A percentile compares a stretch with the other conserved stretches of the same genome.
phyloP scores from a whole-genome alignment of 2,329 filamentous ascomycete species.

The Lasiodiplodia gonubiensis region DNA sequence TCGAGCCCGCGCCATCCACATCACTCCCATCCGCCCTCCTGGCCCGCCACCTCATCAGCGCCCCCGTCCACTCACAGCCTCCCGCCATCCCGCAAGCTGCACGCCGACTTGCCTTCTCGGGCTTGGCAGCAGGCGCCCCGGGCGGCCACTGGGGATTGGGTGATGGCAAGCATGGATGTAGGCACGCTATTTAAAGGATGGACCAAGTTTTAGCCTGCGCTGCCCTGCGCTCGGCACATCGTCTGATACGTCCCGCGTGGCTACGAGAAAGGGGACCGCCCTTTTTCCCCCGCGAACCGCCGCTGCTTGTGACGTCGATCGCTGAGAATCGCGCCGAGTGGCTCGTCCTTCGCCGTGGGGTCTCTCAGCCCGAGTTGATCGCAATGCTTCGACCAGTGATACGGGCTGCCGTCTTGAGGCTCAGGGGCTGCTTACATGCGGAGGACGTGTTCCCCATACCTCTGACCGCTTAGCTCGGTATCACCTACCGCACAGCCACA shows the following conservation, averaged over 20 bases:
- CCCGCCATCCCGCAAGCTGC: background rate
- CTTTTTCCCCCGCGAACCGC: background rate
- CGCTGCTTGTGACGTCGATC: slow-evolving; percentile 16
- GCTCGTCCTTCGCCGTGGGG: background rate
- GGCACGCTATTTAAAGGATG: slow-evolving; percentile 14
- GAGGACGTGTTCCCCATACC: slow-evolving; percentile 2
- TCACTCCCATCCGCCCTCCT: slow-evolving; percentile 1
- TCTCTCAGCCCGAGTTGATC: slow-evolving; percentile 15
- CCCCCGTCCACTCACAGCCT: slow-evolving; percentile 9
- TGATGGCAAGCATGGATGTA: slow-evolving; percentile 17
- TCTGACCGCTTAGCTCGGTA: background rate
- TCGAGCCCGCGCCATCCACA: background rate
- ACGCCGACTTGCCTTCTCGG: background rate
- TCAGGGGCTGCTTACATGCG: slow-evolving; percentile 7
- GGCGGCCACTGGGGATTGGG: slow-evolving; percentile 11
- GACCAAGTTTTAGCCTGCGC: slow-evolving; percentile 4
- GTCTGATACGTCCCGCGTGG: background rate
- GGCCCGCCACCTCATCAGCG: slow-evolving; percentile 16
- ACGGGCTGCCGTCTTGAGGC: background rate
- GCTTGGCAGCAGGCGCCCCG: slow-evolving; percentile 15
- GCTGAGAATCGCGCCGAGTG: background rate
- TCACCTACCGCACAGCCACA: slow-evolving; percentile 21
- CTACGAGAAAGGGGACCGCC: background rate
- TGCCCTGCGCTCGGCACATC: background rate
- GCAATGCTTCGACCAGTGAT: slow-evolving; percentile 1